Conservation (phyloP, 2,329 filamentous ascomycete species). For the Botryotinia convoluta region DNA sequence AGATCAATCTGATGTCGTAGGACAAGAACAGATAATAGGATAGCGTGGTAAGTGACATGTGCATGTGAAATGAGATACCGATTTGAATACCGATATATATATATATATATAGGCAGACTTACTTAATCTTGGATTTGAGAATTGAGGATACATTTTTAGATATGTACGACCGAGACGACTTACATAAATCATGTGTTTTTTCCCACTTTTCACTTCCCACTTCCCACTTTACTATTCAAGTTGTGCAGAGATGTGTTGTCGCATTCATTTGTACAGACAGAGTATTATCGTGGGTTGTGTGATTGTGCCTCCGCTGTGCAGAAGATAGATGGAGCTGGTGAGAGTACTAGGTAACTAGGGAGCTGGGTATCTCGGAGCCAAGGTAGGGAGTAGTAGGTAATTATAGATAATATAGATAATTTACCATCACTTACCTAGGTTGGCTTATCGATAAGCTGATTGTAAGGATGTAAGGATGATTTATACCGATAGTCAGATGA, state of each 20-base stretch:
- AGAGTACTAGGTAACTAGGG: not conserved
- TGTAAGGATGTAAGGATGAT: not conserved
- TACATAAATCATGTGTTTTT: not conserved
- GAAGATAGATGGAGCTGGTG: not conserved
- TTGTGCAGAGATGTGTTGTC: not conserved
- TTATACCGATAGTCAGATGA: not conserved
- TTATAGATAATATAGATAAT: not conserved
- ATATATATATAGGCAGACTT: not conserved
- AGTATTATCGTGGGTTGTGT: not conserved
- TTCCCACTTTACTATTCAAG: not conserved
- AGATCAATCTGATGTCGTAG: not conserved
- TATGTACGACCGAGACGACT: not conserved
- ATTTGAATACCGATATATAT: not conserved
- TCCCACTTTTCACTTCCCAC: not conserved
- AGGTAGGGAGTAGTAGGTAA: not conserved
- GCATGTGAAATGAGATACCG: not conserved
- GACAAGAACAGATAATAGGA: not conserved
- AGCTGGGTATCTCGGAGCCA: not conserved
- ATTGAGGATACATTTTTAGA: not conserved
- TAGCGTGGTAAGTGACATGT: not conserved
- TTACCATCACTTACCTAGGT: not conserved
- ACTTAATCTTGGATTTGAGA: not conserved
- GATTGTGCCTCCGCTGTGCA: conserved; percentile 1
- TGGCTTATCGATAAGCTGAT: conserved; percentile 3
- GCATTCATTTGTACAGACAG: not conserved